These are phyloP conservation scores for Leucosporidium creatinivorum DNA, from an alignment of 768 basidiomycete species.

Conservation along the genomic window DNA sequence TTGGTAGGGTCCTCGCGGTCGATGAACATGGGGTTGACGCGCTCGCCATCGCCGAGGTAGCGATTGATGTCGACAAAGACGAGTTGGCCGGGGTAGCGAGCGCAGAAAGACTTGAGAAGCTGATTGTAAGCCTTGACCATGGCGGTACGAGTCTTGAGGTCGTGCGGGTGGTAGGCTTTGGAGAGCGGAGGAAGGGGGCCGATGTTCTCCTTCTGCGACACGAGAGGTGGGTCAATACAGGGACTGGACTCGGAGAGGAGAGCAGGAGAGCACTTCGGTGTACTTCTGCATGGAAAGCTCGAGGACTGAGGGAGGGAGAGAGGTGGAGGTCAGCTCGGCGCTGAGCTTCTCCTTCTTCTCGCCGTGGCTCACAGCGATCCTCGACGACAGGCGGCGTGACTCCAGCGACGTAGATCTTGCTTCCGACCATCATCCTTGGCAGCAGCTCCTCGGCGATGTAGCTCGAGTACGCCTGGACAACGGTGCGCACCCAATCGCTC, in stretches of 20 bases:
- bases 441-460: not conserved
- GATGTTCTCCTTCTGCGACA: not conserved
- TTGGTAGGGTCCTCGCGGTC: not conserved
- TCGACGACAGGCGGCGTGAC: conserved; percentile 20
- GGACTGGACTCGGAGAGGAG: no score
- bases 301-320: conserved; percentile 4
- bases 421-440: not conserved
- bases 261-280: not conserved
- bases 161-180: not conserved
- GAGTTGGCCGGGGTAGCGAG: conserved; percentile 1
- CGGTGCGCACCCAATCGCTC: not conserved
- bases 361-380: conserved; percentile 10
- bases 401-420: conserved; percentile 7
- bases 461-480: not conserved
- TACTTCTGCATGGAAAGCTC: conserved; percentile 13
- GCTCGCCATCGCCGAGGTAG: not conserved
- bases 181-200: conserved; percentile 1
- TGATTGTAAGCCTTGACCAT: conserved; percentile 21
- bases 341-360: not conserved
- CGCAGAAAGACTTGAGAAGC: conserved; percentile 13
- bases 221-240: not conserved
- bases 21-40: not conserved
- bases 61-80: conserved; percentile 20
- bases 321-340: not conserved
- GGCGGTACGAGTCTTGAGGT: conserved; percentile 2